Conservation (phyloP, 2,329 filamentous ascomycete genomes). For the Apiospora rasikravindrae region DNA sequence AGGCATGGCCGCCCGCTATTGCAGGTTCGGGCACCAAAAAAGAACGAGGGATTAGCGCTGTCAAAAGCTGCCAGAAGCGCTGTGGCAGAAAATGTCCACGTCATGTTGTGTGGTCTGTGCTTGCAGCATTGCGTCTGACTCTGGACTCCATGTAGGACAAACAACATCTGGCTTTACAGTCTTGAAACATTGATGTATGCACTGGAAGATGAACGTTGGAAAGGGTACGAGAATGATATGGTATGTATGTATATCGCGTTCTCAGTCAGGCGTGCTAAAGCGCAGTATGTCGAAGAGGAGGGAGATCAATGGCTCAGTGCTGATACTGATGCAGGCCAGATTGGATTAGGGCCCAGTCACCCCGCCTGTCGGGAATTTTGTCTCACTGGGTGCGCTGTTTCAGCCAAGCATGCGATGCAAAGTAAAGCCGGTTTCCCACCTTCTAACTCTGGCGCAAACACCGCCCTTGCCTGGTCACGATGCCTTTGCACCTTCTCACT, state of each 20-base stretch:
- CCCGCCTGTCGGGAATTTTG: neutral
- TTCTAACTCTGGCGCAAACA: neutral
- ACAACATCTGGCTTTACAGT: neutral
- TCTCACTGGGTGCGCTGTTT: neutral
- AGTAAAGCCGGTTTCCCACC: neutral
- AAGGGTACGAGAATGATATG: neutral
- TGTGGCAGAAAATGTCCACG: neutral
- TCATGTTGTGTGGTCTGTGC: conserved; percentile 12
- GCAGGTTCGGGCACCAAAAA: conserved; percentile 8
- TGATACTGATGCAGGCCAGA: neutral
- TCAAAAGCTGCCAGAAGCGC: neutral
- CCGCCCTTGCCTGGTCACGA: neutral
- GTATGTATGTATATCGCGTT: neutral
- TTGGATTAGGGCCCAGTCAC: neutral
- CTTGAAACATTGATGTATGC: neutral
- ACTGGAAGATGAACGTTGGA: neutral
- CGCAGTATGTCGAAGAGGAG: neutral
- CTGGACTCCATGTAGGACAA: neutral
- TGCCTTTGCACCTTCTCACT: neutral
- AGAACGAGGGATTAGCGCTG: neutral
- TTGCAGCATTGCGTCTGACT: neutral
- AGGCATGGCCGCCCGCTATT: neutral
- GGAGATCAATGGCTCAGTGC: neutral
- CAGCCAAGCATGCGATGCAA: neutral
- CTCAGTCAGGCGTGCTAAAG: no score